Evolutionary conservation across 257 asterid genomes (phyloP), one percentile per base, ranked within the genome.

Genomic region (Solanum medicagineum): DNA sequence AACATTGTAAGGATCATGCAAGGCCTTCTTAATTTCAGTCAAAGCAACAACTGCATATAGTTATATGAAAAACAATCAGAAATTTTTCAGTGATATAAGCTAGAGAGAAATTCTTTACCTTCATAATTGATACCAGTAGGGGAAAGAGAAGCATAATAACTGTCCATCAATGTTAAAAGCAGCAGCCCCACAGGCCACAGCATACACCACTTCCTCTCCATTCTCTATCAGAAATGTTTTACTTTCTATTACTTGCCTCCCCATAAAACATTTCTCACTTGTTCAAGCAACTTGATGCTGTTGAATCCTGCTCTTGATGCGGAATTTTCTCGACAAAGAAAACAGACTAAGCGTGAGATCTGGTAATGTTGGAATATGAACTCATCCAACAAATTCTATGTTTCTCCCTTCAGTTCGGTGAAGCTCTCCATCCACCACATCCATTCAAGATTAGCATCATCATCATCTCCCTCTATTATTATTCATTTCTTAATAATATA

Each of bases 71-170:
- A 77, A 68, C 83, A 19, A 22, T 44, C 22, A 44, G 3, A 6
- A 6, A 8, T 17, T 3, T 63, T 66, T 7, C 15, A 29, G 20
- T 66, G 20, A 65, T 14, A 66, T 15, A 66, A 66, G 47, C 47
- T 66, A 66, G 29, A 13, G 80, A 19, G 29, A 81, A 47, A 62
- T 44, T 53, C 56, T 84, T 85, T 63, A 97, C 99, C 99, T 95
- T 97, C 99, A 92, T 93, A 97, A 87, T 95, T 97, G 4, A 97
- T 93, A 53, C 99, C 99, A 90, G 98, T 89, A 84, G 99, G 99
- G 85, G 99, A 97, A 71, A 97, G 98, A 81, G 98, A 92, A 86
- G 98, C 93, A 87, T 87, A 88, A 87, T 90, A 92, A 84, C 84
- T 85, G 93, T 84, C 88, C 69, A 94, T 84, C 84, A 92, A 89